Percentiles rank a stretch among this genome's conserved stretches.
Conservation (phyloP, 2,329 filamentous ascomycete species). For the Helminthosporium solani region DNA sequence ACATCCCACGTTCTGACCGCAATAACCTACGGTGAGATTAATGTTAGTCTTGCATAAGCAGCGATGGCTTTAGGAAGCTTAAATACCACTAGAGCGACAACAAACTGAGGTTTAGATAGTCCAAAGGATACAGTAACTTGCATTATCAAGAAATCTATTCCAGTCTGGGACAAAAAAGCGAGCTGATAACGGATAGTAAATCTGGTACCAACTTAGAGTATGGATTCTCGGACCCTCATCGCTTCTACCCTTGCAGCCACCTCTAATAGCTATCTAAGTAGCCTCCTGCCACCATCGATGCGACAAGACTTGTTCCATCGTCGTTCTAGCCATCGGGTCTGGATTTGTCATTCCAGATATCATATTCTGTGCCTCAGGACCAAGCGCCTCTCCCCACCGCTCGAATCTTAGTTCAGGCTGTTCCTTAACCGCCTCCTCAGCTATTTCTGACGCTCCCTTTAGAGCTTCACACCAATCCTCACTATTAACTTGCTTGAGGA, state of each 20-base stretch:
- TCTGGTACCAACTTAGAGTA: no score
- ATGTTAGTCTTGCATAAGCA: no score
- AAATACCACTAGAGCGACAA: no score
- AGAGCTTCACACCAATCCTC: constrained; percentile 31
- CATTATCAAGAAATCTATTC: no score
- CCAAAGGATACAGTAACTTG: no score
- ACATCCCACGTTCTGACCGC: no score
- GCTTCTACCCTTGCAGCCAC: constrained; percentile 5
- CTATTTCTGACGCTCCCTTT: constrained; percentile 22
- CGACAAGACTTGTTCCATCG: constrained; percentile 37
- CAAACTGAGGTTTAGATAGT: no score
- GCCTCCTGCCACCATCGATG: constrained; percentile 35
- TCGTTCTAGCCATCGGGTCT: constrained; percentile 35
- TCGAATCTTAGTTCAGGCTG: constrained; percentile 32
- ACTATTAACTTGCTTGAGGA: constrained; percentile 30
- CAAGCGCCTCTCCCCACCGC: constrained; percentile 29
- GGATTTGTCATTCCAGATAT: constrained; percentile 39
- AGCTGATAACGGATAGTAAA: no score
- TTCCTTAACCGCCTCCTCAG: constrained; percentile 29
- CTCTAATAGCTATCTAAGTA: constrained; percentile 12
- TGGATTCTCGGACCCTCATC: constrained; percentile 9
- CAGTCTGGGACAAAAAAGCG: no score
- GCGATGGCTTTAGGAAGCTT: no score
- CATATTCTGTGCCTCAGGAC: constrained; percentile 29
- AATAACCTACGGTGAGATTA: no score